Evolutionary conservation across 2,329 filamentous ascomycete genomes (phyloP), one percentile per base, ranked within the genome.

Genomic region (Allantophomopsis cytisporea): DNA sequence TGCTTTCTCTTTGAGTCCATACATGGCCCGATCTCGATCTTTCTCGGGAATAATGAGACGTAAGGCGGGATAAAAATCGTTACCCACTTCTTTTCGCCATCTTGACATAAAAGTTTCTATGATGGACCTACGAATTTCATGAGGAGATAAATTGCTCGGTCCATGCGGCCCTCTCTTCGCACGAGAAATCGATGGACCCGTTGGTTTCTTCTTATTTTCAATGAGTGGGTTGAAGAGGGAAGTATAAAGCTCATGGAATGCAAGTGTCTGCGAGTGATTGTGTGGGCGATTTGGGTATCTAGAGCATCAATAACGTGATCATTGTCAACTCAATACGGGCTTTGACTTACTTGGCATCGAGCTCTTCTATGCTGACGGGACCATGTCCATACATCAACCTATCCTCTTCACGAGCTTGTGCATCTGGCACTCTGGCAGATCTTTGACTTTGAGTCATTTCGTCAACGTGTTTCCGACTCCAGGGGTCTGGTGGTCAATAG

Each of bases 1-100:
- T 5, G 80, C 75, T 55, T 82, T 88, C 63, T 98, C 91, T 55
- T 96, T 96, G 32, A 98, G 66, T 1, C 89, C 86, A 53, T 96
- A 98, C 66, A 94, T 87, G 14, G 83, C 82, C 36, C 91, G 76
- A 52, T 96, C 87, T 31, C 87, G 76, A 54, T 98, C 91, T 55
- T 94, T 93, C 52, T 93, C 86, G 0, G 89, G 88, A 3, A 95
- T 69, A 41, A 96, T 94, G 36, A 98, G 71, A 15, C 91, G 79
- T 58, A 98, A 73, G 2, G 86, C 89, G 0, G 91, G 91, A 54
- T 91, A 96, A 51, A 98, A 84, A 58, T 98, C 91, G 49, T 85
- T 66, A 18, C 91, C 91, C 16, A 95, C 88, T 44, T 94, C 80
- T 41, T 76, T 76, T 31, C 88, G 76, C 91, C 91, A 98, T 56